phyloP scores from a whole-genome alignment of 345 rosid genomes.

The Citrus sp. region DNA sequence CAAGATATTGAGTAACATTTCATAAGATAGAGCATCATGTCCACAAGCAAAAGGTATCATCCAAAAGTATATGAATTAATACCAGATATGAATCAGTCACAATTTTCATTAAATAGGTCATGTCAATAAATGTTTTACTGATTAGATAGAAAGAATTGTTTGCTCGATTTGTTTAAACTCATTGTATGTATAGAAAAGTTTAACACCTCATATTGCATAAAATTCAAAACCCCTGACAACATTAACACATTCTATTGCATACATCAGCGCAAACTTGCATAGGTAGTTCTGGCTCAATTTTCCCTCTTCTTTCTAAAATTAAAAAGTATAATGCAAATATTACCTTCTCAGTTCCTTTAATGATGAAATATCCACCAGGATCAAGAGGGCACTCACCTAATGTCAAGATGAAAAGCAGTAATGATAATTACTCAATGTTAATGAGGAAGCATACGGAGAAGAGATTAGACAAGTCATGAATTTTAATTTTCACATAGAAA shows the following conservation, averaged over 20 bases:
- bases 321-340: background rate
- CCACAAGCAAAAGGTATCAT: background rate
- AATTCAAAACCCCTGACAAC: background rate
- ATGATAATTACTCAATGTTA: background rate
- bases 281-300: background rate
- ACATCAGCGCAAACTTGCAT: background rate
- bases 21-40: background rate
- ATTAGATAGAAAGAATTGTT: background rate
- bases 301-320: background rate
- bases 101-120: background rate
- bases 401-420: conserved; percentile 10
- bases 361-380: conserved; percentile 92
- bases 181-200: background rate
- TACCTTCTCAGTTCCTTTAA: conserved; percentile 94
- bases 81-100: background rate
- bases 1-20: background rate
- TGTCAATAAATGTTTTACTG: background rate
- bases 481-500: conserved; percentile 24
- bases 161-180: background rate
- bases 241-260: background rate
- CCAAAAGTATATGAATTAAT: background rate
- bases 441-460: background rate
- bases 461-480: background rate
- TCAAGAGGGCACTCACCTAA: conserved; percentile 98
- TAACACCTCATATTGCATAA: background rate